Conservation (phyloP, 2,329 filamentous ascomycete species). For the Ophiosphaerella narmari region DNA sequence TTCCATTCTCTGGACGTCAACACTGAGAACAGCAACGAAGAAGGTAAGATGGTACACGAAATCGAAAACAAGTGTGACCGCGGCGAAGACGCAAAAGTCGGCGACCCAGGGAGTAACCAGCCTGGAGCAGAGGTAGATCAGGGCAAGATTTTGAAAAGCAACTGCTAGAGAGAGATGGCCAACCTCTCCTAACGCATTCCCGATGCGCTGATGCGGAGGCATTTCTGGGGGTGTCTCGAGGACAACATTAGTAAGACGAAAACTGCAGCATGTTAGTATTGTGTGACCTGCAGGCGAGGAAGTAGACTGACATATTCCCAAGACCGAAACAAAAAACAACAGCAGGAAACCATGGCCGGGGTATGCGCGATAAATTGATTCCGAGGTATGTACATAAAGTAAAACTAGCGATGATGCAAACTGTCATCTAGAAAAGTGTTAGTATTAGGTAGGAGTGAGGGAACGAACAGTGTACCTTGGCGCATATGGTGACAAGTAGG, state of each 20-base stretch:
- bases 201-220: conserved; percentile 70
- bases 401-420: conserved; percentile 78
- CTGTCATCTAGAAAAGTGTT: conserved; percentile 54
- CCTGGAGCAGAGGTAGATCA: conserved; percentile 68
- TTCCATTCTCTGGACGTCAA: conserved; percentile 77
- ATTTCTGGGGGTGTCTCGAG: conserved; percentile 72
- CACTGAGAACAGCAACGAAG: conserved; percentile 77
- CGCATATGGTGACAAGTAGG: conserved; percentile 70
- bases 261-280: conserved; percentile 47
- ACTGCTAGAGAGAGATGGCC: conserved; percentile 71
- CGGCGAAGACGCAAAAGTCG: conserved; percentile 76
- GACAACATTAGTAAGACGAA: conserved; percentile 77
- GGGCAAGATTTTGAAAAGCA: conserved; percentile 69
- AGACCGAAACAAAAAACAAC: conserved; percentile 78
- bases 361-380: conserved; percentile 75
- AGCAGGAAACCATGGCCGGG: conserved; percentile 73
- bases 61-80: conserved; percentile 75
- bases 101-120: conserved; percentile 72
- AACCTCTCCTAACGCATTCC: conserved; percentile 74
- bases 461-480: conserved; percentile 54
- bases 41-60: conserved; percentile 80
- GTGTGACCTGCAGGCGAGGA: not conserved
- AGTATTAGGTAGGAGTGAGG: conserved; percentile 7
- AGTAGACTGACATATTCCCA: conserved; percentile 65
- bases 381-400: conserved; percentile 77